Percentiles rank a stretch among this genome's conserved stretches.
phyloP scores from a whole-genome alignment of 257 asterid genomes.

The Ocimum tenuiflorum region DNA sequence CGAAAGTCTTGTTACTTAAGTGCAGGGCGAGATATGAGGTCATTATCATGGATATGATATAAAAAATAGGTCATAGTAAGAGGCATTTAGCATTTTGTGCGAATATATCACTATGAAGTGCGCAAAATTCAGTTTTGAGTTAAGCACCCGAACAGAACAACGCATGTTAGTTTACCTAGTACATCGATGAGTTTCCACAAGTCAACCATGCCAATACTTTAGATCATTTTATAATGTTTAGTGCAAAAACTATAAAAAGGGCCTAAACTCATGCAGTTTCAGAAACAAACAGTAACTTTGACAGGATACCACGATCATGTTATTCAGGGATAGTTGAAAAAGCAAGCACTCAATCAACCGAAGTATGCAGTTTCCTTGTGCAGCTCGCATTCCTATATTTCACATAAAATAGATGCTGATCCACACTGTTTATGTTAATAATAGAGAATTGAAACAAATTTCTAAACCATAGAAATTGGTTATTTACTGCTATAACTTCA shows the following conservation, averaged over 20 bases:
- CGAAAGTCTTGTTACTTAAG: not conserved
- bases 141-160: not conserved
- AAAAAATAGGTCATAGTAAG: not conserved
- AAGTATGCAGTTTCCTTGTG: not conserved
- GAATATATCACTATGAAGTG: not conserved
- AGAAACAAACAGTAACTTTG: not conserved
- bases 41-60: not conserved
- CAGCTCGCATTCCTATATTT: not conserved
- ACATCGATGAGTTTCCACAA: not conserved
- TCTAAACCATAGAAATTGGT: not conserved
- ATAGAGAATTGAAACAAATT: not conserved
- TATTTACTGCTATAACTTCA: not conserved
- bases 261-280: not conserved
- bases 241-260: not conserved
- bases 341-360: not conserved
- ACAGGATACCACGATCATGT: not conserved
- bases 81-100: not conserved
- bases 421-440: not conserved
- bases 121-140: not conserved
- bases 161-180: not conserved
- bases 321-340: conserved; percentile 2
- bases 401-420: not conserved
- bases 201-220: not conserved
- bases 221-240: not conserved
- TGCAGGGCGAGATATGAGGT: not conserved